Conservation (phyloP, 1,284 basidiomycete genomes). For the Leccinum subrobustum region DNA sequence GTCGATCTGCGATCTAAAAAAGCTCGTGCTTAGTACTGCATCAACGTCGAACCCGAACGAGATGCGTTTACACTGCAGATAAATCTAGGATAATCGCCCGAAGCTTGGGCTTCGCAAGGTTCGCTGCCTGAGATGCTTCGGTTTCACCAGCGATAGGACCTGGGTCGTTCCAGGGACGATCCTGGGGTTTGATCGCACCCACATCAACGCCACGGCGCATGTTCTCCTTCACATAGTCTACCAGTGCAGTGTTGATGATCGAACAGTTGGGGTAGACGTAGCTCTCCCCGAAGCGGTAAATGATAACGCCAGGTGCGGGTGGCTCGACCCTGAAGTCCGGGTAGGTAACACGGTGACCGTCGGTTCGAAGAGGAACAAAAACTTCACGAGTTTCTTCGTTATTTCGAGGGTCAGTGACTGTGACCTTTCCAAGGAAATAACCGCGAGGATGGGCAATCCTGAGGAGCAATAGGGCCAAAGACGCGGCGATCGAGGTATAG, state of each 20-base stretch:
- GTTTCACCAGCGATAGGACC: conserved; percentile 59
- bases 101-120: conserved; percentile 65
- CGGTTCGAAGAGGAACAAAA: conserved; percentile 75
- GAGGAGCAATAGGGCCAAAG: conserved; percentile 82
- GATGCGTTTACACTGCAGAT: conserved; percentile 66
- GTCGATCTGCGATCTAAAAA: conserved; percentile 68
- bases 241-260: conserved; percentile 72
- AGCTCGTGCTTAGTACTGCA: not conserved
- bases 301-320: conserved; percentile 86
- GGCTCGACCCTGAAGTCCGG: conserved; percentile 71
- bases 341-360: conserved; percentile 70
- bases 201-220: conserved; percentile 80
- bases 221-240: conserved; percentile 78
- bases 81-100: conserved; percentile 93
- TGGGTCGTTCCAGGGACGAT: conserved; percentile 96
- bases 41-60: not conserved
- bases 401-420: conserved; percentile 37
- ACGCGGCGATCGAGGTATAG: conserved; percentile 85
- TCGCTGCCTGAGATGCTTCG: conserved; percentile 48
- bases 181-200: conserved; percentile 57
- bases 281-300: conserved; percentile 94
- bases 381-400: conserved; percentile 60
- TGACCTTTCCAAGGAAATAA: conserved; percentile 85
- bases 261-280: conserved; percentile 94
- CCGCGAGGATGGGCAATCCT: conserved; percentile 92